Base-by-base conservation (phyloP, 805 yeast species). In the Saccharomycopsis sp. region DNA sequence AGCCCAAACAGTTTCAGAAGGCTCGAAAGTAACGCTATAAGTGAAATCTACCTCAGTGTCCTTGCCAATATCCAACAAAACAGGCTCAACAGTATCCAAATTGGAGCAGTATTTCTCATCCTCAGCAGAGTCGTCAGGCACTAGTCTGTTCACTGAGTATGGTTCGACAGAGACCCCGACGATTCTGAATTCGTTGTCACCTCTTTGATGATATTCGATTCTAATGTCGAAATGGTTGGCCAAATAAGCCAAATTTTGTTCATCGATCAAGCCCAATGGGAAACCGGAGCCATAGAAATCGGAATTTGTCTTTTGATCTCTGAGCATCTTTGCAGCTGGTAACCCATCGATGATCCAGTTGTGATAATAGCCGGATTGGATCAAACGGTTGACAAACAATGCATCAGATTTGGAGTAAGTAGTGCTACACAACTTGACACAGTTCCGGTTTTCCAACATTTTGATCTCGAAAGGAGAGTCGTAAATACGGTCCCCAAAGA, bases 261-360 rank as follows among this genome's bases (percentile, higher is more conserved):
- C 74, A 48, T 78, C 86, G 38, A 78, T 75, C 37, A 58, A 66
- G 32, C 96, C 96, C 38, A 88, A 67, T 41, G 75, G 78, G 61
- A 87, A 86, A 2, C 96, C 95, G 1, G 83, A 67, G 26, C 87
- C 82, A 56, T 82, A 83, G 56, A 79, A 83, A 25, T 68, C 67
- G 4, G 77, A 52, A 8, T 75, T 54, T 3, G 89, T 78, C 52
- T 73, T 71, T 41, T 58, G 56, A 53, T 83, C 89, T 36, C 59
- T 55, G 19, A 76, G 63, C 38, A 60, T 56, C 53, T 73, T 76
- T 3, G 95, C 95, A 5, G 87, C 94, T 8, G 98, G 98, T 52
- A 92, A 73, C 2, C 96, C 96, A 58, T 92, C 98, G 43, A 92
- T 64, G 39, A 88, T 67, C 97, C 97, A 89, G 58, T 89, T 89